These are phyloP conservation scores for Macrolepiota fuliginosa DNA, from an alignment of 768 basidiomycete genomes.

Conservation along the genomic window DNA sequence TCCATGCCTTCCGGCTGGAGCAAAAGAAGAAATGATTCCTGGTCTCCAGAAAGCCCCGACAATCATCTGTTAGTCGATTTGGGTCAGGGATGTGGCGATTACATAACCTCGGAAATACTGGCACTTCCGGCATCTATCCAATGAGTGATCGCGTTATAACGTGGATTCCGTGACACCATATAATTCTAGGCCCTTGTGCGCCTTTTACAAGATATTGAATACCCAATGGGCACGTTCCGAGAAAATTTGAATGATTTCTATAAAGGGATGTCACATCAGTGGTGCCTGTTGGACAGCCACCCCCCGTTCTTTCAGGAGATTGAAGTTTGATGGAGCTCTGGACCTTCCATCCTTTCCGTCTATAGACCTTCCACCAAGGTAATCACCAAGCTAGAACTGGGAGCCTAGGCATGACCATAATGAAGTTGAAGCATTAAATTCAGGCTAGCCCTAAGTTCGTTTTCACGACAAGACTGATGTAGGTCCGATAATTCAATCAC, in stretches of 20 bases:
- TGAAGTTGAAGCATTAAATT: background rate
- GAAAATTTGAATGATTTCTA: background rate
- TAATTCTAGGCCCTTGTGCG: background rate
- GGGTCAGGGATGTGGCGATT: background rate
- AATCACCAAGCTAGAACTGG: background rate
- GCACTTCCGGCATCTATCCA: background rate
- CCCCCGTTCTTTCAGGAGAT: constrained; percentile 36
- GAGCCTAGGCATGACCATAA: background rate
- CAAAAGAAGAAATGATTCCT: background rate
- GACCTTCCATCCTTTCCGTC: background rate
- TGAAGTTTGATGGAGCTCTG: background rate
- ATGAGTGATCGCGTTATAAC: background rate
- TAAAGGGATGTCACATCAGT: constrained; percentile 13
- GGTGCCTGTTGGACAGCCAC: constrained; percentile 36
- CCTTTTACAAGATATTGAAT: constrained; percentile 20
- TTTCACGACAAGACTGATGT: background rate
- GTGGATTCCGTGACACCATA: constrained; percentile 1
- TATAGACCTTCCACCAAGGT: background rate
- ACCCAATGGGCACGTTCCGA: constrained; percentile 18
- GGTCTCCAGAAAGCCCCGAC: constrained; percentile 1
- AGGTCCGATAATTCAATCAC: background rate
- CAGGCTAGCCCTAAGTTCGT: background rate
- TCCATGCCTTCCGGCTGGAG: constrained; percentile 5
- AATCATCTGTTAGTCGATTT: background rate
- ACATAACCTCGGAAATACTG: constrained; percentile 10